Evolutionary conservation across 2,329 filamentous ascomycete species (phyloP).

Genomic region (Ceratocystiopsis brevicomis): DNA sequence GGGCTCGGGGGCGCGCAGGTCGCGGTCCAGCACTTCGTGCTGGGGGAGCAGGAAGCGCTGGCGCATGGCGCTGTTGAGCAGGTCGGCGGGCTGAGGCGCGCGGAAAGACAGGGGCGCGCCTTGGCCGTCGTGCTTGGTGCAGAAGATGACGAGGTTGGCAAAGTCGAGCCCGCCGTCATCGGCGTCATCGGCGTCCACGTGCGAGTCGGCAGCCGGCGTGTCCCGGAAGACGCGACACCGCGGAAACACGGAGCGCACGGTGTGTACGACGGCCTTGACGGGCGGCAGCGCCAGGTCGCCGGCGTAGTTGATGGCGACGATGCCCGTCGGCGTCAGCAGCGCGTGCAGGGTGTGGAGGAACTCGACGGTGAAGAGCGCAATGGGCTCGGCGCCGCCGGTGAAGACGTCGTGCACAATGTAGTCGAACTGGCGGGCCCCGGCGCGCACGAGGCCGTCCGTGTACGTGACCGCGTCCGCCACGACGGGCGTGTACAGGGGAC

Average conservation of each 20-base stretch:
- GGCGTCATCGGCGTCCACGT: conserved; percentile 24
- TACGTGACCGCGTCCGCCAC: conserved; percentile 70
- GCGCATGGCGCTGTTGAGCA: conserved; percentile 51
- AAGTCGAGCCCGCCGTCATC: conserved; percentile 45
- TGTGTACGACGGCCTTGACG: conserved; percentile 61
- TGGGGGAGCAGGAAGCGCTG: conserved; percentile 51
- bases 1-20: conserved; percentile 26
- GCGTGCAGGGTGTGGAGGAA: conserved; percentile 55
- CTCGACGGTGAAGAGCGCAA: conserved; percentile 68
- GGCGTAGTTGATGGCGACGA: conserved; percentile 91
- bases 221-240: conserved; percentile 84
- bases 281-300: conserved; percentile 66
- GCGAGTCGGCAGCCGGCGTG: conserved; percentile 19
- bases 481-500: conserved; percentile 51
- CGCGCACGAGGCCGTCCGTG: conserved; percentile 23
- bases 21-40: conserved; percentile 42
- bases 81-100: conserved; percentile 42
- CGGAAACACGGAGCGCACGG: conserved; percentile 68
- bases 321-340: conserved; percentile 59
- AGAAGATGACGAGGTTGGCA: conserved; percentile 94
- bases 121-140: conserved; percentile 43
- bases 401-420: conserved; percentile 98
- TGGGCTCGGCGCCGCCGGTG: conserved; percentile 83
- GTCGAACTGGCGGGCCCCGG: conserved; percentile 42
- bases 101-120: conserved; percentile 34